Conservation (phyloP, 352 stramenopile species). For the Peronospora tabacina region DNA sequence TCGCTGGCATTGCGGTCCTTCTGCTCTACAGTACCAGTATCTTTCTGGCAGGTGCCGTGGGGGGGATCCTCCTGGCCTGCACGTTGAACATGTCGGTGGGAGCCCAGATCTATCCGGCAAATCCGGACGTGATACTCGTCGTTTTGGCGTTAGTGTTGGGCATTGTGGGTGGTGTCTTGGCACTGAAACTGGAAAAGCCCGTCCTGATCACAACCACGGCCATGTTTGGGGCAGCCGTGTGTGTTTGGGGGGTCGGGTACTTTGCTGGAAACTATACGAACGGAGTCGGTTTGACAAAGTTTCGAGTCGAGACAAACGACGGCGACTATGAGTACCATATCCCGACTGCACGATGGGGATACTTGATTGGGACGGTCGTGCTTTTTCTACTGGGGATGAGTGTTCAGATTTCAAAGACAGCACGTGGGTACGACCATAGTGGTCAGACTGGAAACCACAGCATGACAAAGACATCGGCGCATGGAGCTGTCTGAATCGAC, state of each 20-base stretch:
- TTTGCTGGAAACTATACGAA: conserved; percentile 65
- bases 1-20: conserved; percentile 36
- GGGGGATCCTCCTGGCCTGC: conserved; percentile 46
- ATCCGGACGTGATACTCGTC: conserved; percentile 39
- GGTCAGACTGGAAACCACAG: conserved; percentile 28
- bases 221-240: conserved; percentile 45
- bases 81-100: conserved; percentile 43
- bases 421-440: conserved; percentile 39
- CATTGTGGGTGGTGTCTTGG: conserved; percentile 34
- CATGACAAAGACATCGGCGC: conserved; percentile 21
- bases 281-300: conserved; percentile 42
- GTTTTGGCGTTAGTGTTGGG: conserved; percentile 36
- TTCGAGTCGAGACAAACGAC: conserved; percentile 28
- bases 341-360: conserved; percentile 64
- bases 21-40: conserved; percentile 46
- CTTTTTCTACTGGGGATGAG: conserved; percentile 53
- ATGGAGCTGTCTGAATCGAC: conserved; percentile 22
- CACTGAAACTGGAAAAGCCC: conserved; percentile 48
- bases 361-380: conserved; percentile 48
- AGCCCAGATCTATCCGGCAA: conserved; percentile 40
- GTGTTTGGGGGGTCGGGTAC: conserved; percentile 55
- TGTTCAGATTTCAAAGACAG: conserved; percentile 59
- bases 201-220: conserved; percentile 50
- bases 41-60: conserved; percentile 39
- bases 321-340: conserved; percentile 57